phyloP scores from a whole-genome alignment of 805 yeast species.

The Ogataea nakhonphanomensis region DNA sequence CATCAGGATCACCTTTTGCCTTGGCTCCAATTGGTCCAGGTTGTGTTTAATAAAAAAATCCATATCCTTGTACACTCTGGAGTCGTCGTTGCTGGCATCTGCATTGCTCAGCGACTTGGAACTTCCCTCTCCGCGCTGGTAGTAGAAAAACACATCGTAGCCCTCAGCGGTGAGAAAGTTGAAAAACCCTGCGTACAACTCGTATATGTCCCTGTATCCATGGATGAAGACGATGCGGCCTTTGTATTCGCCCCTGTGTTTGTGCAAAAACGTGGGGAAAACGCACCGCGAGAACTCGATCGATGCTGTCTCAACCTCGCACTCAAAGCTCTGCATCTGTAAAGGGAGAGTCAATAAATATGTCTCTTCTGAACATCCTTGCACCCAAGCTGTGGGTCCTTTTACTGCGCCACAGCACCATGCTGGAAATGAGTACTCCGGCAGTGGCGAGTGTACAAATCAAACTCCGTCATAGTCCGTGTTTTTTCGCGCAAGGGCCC shows the following conservation, averaged over 20 bases:
- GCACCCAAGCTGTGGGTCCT: background rate
- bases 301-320: background rate
- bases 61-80: slow-evolving; percentile 54
- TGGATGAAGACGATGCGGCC: slow-evolving; percentile 64
- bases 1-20: slow-evolving; percentile 46
- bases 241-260: slow-evolving; percentile 26
- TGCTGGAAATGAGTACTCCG: slow-evolving; percentile 8
- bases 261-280: slow-evolving; percentile 24
- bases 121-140: slow-evolving; percentile 73
- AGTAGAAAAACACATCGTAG: slow-evolving; percentile 64
- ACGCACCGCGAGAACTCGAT: slow-evolving; percentile 21
- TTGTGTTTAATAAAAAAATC: slow-evolving; percentile 51
- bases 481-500: slow-evolving; percentile 3
- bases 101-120: slow-evolving; percentile 49
- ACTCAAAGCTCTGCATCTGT: slow-evolving; percentile 1
- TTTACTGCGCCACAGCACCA: background rate
- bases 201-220: slow-evolving; percentile 64
- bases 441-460: background rate
- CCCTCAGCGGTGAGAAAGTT: slow-evolving; percentile 53
- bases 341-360: background rate
- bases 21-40: slow-evolving; percentile 32
- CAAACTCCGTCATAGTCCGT: slow-evolving; percentile 13
- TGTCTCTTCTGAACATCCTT: slow-evolving; percentile 7
- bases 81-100: slow-evolving; percentile 57
- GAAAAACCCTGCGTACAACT: slow-evolving; percentile 46